These are phyloP conservation scores for Rhipidocladum racemiflorum DNA, from an alignment of 176 grass and related monocot genomes.

Conservation along the genomic window DNA sequence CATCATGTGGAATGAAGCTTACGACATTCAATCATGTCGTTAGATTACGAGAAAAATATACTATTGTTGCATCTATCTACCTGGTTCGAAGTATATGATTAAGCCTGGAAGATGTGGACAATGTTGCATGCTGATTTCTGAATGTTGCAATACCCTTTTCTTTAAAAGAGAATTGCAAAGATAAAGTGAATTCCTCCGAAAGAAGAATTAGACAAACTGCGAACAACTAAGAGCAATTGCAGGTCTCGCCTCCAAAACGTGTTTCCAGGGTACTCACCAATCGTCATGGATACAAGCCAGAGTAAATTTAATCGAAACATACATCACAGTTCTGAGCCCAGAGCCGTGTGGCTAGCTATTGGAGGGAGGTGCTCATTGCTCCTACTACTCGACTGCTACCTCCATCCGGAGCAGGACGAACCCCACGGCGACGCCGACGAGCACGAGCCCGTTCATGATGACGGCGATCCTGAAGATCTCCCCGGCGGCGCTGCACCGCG, in stretches of 20 bases:
- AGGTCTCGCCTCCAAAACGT: constrained; percentile 11
- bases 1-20: neutral
- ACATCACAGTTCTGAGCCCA: constrained; percentile 30
- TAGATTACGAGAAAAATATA: neutral
- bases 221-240: neutral
- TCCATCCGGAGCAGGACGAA: constrained; percentile 89
- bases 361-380: constrained; percentile 24
- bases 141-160: neutral
- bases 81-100: neutral
- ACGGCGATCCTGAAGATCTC: constrained; percentile 88
- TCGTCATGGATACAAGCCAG: constrained; percentile 38
- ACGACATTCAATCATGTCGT: neutral
- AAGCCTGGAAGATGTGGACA: neutral
- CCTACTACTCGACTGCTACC: constrained; percentile 68
- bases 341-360: neutral
- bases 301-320: constrained; percentile 31
- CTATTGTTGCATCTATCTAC: neutral
- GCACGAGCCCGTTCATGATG: constrained; percentile 74
- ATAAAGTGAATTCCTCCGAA: neutral
- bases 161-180: neutral
- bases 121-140: neutral
- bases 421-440: constrained; percentile 84
- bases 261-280: constrained; percentile 35
- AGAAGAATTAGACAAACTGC: neutral
- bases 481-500: constrained; percentile 55